Conservation (phyloP, 179 eudicot species). For the Pouteria campechiana region DNA sequence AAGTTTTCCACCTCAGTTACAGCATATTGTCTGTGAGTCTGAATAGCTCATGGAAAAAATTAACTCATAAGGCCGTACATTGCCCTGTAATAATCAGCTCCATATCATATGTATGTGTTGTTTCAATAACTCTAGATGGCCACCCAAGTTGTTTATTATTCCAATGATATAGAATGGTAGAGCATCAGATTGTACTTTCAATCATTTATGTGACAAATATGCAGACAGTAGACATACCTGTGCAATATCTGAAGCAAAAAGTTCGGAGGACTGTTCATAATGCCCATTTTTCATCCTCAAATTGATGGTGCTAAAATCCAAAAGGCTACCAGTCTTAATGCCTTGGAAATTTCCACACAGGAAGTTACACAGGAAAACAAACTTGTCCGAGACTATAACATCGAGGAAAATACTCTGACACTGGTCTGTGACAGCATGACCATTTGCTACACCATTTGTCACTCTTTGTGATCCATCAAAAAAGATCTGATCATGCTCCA, state of each 20-base stretch:
- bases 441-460: conserved; percentile 20
- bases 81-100: too few species aligned
- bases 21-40: too few species aligned
- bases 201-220: not conserved
- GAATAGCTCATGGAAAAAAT: too few species aligned
- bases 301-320: conserved; percentile 40
- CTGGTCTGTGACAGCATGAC: conserved; percentile 24
- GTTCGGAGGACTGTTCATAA: conserved; percentile 55
- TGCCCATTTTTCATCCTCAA: conserved; percentile 62
- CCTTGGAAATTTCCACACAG: conserved; percentile 61
- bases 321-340: conserved; percentile 39
- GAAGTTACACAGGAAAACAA: conserved; percentile 50
- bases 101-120: too few species aligned
- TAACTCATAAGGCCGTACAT: too few species aligned
- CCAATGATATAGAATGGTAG: too few species aligned
- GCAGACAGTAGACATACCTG: conserved; percentile 29
- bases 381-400: conserved; percentile 56
- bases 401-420: conserved; percentile 40
- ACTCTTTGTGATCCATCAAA: conserved; percentile 29
- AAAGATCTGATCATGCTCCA: conserved; percentile 12
- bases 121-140: too few species aligned
- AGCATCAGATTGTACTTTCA: too few species aligned
- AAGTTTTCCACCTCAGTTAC: not conserved
- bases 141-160: too few species aligned
- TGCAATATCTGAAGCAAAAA: conserved; percentile 65